phyloP scores from a whole-genome alignment of 306 rosid genomes.

The Cicer chorassanicum region DNA sequence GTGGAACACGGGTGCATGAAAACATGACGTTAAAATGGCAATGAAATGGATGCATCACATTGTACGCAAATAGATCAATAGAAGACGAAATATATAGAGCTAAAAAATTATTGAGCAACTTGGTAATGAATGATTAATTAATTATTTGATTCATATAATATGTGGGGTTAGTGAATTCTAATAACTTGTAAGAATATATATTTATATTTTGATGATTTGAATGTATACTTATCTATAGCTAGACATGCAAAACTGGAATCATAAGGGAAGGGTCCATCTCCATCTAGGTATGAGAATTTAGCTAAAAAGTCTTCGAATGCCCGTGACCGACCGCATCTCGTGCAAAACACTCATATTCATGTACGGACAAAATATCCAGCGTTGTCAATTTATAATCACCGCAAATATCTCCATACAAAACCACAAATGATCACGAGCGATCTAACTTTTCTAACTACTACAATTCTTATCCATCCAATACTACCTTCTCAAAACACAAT shows the following conservation, averaged over 20 bases:
- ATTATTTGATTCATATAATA: background rate
- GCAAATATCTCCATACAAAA: background rate
- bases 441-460: background rate
- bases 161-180: background rate
- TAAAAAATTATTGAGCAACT: conserved; percentile 24
- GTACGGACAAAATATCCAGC: conserved; percentile 49
- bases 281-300: conserved; percentile 25
- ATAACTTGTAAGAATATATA: background rate
- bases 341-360: conserved; percentile 20
- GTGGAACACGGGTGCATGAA: conserved; percentile 8
- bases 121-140: conserved; percentile 8
- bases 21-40: background rate
- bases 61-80: background rate
- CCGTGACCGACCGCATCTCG: conserved; percentile 82
- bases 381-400: conserved; percentile 32
- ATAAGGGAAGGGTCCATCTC: conserved; percentile 7
- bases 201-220: background rate
- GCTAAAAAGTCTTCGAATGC: conserved; percentile 25
- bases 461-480: conserved; percentile 36
- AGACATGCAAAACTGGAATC: conserved; percentile 17
- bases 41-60: background rate
- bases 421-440: conserved; percentile 46
- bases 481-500: background rate
- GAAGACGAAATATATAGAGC: conserved; percentile 9
- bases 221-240: background rate